These are phyloP conservation scores for Seiridium unicorne DNA, from an alignment of 2,329 filamentous ascomycete genomes.

Conservation along the genomic window DNA sequence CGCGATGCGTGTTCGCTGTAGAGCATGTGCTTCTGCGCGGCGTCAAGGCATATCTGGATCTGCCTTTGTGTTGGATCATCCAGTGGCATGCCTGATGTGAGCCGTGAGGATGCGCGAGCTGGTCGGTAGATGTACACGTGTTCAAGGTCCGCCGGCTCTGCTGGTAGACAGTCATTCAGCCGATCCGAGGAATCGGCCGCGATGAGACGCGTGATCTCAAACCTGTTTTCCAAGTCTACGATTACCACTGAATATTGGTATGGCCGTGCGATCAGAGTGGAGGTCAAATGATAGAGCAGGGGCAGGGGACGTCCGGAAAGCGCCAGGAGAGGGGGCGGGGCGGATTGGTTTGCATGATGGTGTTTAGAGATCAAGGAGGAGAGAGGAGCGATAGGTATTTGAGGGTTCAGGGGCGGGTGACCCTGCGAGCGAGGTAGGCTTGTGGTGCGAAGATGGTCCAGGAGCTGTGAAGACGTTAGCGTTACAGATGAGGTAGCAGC, in stretches of 20 bases:
- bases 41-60: slow-evolving; percentile 31
- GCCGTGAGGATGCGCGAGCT: slow-evolving; percentile 18
- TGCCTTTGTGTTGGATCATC: not conserved
- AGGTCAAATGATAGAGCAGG: slow-evolving; percentile 55
- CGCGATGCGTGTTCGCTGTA: slow-evolving; percentile 45
- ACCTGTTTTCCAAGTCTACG: slow-evolving; percentile 54
- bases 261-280: slow-evolving; percentile 47
- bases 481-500: not conserved
- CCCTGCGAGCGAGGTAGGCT: not conserved
- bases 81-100: slow-evolving; percentile 5
- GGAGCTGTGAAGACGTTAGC: not conserved
- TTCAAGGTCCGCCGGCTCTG: slow-evolving; percentile 33
- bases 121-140: slow-evolving; percentile 52
- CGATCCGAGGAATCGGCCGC: not conserved
- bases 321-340: slow-evolving; percentile 38
- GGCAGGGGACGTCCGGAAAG: slow-evolving; percentile 53
- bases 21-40: slow-evolving; percentile 47
- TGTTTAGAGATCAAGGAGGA: slow-evolving; percentile 45
- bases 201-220: slow-evolving; percentile 49
- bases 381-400: slow-evolving; percentile 41
- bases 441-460: not conserved
- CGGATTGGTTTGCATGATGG: slow-evolving; percentile 45
- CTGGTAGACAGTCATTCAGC: slow-evolving; percentile 13
- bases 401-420: slow-evolving; percentile 11
- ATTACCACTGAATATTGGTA: slow-evolving; percentile 49